Evolutionary conservation across 179 eudicot species (phyloP), one percentile per base, ranked within the genome.

Genomic region (Silene noctiflora): DNA sequence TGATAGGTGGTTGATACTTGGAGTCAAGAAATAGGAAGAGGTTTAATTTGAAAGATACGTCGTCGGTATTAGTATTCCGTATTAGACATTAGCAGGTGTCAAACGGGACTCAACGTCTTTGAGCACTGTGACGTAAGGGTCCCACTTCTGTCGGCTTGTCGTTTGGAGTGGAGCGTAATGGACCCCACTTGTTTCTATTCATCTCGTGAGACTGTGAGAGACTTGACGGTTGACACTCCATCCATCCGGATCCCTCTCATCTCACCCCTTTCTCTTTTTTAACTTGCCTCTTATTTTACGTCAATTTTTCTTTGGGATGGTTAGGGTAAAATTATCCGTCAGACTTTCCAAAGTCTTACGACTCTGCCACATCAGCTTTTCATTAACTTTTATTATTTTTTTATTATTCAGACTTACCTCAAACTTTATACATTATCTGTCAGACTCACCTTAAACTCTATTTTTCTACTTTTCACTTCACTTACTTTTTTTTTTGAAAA

Each of bases 101-200:
- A 51, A 51, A 65, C n/a, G 0, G 0, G 31, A n/a, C 25, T 79
- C 59, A 70, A 79, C 78, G 73, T 71, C 33, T 39, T 76, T 17
- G 79, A 80, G 83, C 73, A 58, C 59, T 65, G 80, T 72, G 77
- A 80, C 33, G 29, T n/a, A 0, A 6, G 80, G 80, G 83, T 6
- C 83, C 83, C 77, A 58, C 74, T 20, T 7, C 22, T 90, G 91
- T 88, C 90, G 91, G 87, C 31, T 87, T 90, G 91, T 90, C 91
- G 86, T 84, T 82, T 81, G 90, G 87, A 83, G 73, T 76, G 86
- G 81, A 77, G 76, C 72, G 80, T 56, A n/a, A 51, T 79, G 83
- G 83, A 80, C 29, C 83, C 83, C 85, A 64, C 21, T 46, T 29
- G 25, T 69, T 67, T 59, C 6, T 39, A 56, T 14, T 48, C 25